Conservation (phyloP, 805 yeast species). For the Yarrowia osloensis region DNA sequence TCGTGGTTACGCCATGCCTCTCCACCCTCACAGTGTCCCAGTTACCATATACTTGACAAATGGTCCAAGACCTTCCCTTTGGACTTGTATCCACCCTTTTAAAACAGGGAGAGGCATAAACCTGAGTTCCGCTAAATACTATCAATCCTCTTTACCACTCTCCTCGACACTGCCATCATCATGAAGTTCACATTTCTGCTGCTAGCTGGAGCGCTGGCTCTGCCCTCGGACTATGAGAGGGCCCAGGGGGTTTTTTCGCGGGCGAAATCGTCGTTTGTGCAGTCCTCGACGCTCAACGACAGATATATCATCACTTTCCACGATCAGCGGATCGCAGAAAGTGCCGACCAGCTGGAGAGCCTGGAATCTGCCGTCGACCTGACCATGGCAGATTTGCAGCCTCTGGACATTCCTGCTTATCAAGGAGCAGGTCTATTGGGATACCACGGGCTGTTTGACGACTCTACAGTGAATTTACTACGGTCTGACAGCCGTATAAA, state of each 20-base stretch:
- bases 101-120: background rate
- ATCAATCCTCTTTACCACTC: background rate
- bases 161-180: background rate
- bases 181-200: background rate
- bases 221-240: conserved; percentile 23
- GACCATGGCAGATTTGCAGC: conserved; percentile 1
- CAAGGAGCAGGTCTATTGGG: conserved; percentile 32
- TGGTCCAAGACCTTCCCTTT: background rate
- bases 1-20: no score
- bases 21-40: no score
- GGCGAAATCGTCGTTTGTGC: conserved; percentile 13
- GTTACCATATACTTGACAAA: background rate
- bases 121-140: background rate
- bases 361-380: conserved; percentile 1
- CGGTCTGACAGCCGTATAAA: background rate
- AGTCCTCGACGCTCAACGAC: background rate
- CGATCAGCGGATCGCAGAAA: background rate
- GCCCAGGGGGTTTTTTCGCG: conserved; percentile 5
- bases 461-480: background rate
- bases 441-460: conserved; percentile 27
- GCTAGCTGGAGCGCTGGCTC: conserved; percentile 16
- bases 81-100: background rate
- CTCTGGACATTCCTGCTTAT: conserved; percentile 23
- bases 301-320: conserved; percentile 20
- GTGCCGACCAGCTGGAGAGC: conserved; percentile 12